Evolutionary conservation across 768 basidiomycete genomes (phyloP), one percentile per base, ranked within the genome.

Genomic region (Termitomyces sp.): DNA sequence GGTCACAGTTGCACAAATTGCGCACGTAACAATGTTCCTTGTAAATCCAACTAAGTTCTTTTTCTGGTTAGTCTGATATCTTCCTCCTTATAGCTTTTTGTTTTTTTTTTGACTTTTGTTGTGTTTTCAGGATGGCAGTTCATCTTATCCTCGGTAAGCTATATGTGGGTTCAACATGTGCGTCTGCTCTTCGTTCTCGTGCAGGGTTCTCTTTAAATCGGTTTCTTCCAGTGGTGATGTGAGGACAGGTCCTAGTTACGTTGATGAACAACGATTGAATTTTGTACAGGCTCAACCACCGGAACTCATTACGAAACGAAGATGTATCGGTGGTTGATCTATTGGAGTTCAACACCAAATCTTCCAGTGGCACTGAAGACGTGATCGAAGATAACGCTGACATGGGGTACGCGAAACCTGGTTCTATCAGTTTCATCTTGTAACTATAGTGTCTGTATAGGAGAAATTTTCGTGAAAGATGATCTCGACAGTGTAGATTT

Each of bases 161-260:
- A 55, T 62, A 62, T 39, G 54, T 58, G 6, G 58, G 53, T 39
- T 58, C 61, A 4, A 58, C 58, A n/a, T 54, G 61, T 62, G 47
- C 11, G 61, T 42, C 18, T 24, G 18, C 4, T 41, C 18, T 18
- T n/a, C 12, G 11, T 20, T 9, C 5, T 24, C n/a, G 15, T 6
- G 16, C 13, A 6, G n/a, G 31, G 16, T 41, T 7, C 18, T 41
- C 18, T n/a, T 22, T 0, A 3, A 7, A 24, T 11, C 15, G 6
- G 24, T 55, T n/a, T 6, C 4, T 31, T 9, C 1, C 30, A 55
- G 54, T 55, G 44, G 44, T 55, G 8, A 46, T 11, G 54, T 55
- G 46, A 55, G 20, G 33, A 24, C 46, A 2, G 12, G 24, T 20
- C 12, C 9, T 12, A 24, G 4, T 0, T 3, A 20, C 11, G 7